Evolutionary conservation across 2,329 filamentous ascomycete genomes (phyloP), one percentile per base, ranked within the genome.

Genomic region (Claviceps sp.): DNA sequence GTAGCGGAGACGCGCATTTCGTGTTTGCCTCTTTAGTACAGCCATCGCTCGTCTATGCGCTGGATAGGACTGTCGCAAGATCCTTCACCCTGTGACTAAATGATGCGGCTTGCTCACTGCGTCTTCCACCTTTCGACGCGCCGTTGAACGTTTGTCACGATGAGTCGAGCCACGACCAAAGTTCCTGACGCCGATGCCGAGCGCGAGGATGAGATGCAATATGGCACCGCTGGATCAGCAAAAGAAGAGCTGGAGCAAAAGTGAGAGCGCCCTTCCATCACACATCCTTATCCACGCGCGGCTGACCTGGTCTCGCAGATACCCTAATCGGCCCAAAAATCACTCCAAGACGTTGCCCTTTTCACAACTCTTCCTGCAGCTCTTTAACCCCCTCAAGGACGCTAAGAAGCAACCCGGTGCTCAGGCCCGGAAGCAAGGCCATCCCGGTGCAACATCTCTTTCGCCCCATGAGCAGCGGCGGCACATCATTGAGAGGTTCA

Each of bases 401-500:
- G 89, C 88, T 63, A 89, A 85, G 60, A 90, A 90, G 62, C 82
- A 89, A 65, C 81, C 81, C 1, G 68, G 47, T 13, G 78, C 76
- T 0, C 72, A 74, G 3, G 71, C 72, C 1, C 66, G 73, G 8
- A 86, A 82, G 63, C 68, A 72, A 52, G 84, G 81, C 0, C 77
- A 79, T 1, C 72, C 81, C 57, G 79, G 82, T 8, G 67, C 71
- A 8, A 71, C 69, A 5, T 80, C 77, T 50, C 71, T 81, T 8
- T 83, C 82, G 3, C 84, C 88, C 0, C 81, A 91, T 58, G 89
- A 96, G 64, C 78, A 85, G 55, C 81, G 89, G 40, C 79, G 85
- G 1, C 80, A 82, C 59, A 86, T 96, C 58, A 89, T 98, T 57
- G 81, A 90, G 52, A 76, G 84, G 7, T 98, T 95, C 70, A 88